Percentiles rank a stretch among this genome's conserved stretches.
Conservation (phyloP, 73 alveolate genomes). For the Paramecium bursaria region DNA sequence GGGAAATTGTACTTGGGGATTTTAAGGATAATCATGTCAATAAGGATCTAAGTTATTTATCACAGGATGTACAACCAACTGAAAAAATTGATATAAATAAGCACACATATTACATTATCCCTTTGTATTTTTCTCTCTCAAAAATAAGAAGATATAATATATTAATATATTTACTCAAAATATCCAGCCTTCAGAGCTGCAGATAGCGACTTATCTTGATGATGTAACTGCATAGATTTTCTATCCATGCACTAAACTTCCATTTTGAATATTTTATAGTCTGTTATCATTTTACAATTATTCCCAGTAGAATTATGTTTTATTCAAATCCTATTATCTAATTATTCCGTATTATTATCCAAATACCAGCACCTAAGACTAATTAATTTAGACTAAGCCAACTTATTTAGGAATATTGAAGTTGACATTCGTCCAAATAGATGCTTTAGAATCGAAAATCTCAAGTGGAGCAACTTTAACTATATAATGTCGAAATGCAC, state of each 20-base stretch:
- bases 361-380: slow-evolving; percentile 21
- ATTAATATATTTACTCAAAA: no score
- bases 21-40: not conserved
- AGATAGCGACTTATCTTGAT: not conserved
- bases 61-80: slow-evolving; percentile 46
- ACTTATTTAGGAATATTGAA: slow-evolving; percentile 10
- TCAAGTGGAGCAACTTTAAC: slow-evolving; percentile 46
- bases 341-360: slow-evolving; percentile 31
- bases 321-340: not conserved
- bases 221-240: slow-evolving; percentile 22
- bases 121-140: no score
- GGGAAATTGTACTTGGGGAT: slow-evolving; percentile 34
- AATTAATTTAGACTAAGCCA: slow-evolving; percentile 6
- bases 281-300: not conserved
- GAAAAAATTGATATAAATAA: no score
- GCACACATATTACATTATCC: no score
- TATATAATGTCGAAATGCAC: slow-evolving; percentile 26
- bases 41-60: not conserved
- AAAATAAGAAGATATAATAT: no score
- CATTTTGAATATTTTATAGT: not conserved
- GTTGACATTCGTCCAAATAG: not conserved
- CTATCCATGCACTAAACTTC: slow-evolving; percentile 26
- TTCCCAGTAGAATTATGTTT: not conserved
- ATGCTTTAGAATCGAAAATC: slow-evolving; percentile 35
- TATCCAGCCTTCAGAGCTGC: slow-evolving; percentile 29